phyloP scores from a whole-genome alignment of 768 basidiomycete species.

The Holtermanniella nyarrowii region DNA sequence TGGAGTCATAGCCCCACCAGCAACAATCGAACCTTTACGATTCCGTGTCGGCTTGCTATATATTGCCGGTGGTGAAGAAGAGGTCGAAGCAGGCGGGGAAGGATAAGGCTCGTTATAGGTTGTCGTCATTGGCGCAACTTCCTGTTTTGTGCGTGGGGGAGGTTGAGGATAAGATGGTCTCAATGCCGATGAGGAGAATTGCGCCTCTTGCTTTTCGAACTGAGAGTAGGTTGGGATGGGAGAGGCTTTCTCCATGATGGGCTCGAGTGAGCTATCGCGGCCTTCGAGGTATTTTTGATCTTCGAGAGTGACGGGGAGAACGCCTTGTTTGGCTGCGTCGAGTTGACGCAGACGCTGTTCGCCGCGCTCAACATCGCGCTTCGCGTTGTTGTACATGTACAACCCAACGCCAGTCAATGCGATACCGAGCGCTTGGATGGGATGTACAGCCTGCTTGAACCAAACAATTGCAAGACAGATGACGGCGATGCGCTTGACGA shows the following conservation, averaged over 20 bases:
- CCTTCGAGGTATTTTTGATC: conserved; percentile 30
- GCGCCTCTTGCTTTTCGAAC: no score
- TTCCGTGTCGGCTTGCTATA: not conserved
- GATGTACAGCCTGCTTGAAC: conserved; percentile 81
- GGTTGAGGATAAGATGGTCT: not conserved
- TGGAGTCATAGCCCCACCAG: not conserved
- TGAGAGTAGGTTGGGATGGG: conserved; percentile 21
- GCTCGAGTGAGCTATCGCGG: not conserved
- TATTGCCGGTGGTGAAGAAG: conserved; percentile 18
- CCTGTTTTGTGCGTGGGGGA: not conserved
- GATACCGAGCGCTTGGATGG: conserved; percentile 81
- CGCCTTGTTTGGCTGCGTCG: conserved; percentile 39
- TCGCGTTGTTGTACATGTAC: conserved; percentile 93
- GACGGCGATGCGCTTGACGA: conserved; percentile 94
- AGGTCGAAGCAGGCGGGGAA: conserved; percentile 16
- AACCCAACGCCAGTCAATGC: conserved; percentile 76
- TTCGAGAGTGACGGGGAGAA: conserved; percentile 28
- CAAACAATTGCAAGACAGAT: conserved; percentile 96
- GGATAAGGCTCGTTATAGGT: conserved; percentile 13
- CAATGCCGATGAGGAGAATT: no score
- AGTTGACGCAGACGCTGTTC: conserved; percentile 66
- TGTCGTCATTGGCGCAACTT: not conserved
- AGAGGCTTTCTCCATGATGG: conserved; percentile 10
- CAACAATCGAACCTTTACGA: not conserved
- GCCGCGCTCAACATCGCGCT: conserved; percentile 80